A percentile compares a stretch with the other conserved stretches of the same genome.
These are phyloP conservation scores for Caulochytrium protostelioides DNA, from an alignment of 371 early-diverging fungal genomes.

Conservation along the genomic window DNA sequence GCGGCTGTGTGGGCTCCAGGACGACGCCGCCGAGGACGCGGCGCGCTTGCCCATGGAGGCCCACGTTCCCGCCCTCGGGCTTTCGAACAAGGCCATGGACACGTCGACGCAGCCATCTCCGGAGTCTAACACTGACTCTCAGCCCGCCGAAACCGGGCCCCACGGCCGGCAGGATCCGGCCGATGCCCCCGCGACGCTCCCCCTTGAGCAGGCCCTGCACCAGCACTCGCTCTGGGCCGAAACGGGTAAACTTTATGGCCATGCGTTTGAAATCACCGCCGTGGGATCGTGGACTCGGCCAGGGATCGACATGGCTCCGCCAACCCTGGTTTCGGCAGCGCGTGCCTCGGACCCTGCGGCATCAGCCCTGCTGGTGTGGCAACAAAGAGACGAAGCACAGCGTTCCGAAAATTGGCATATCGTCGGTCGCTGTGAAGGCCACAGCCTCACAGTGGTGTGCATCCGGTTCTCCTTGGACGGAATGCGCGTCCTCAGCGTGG, in stretches of 20 bases:
- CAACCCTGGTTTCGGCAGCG: background rate
- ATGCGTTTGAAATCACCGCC: constrained; percentile 67
- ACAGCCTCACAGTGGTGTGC: constrained; percentile 67
- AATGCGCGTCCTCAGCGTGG: constrained; percentile 48
- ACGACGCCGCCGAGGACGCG: too few relatives aligned
- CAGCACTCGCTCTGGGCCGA: constrained; percentile 94
- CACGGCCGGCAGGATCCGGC: background rate
- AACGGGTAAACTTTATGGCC: constrained; percentile 78
- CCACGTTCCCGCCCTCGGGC: too few relatives aligned
- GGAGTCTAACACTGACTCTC: too few relatives aligned
- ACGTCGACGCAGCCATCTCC: too few relatives aligned
- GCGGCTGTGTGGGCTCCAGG: too few relatives aligned
- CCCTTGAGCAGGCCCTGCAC: constrained; percentile 66
- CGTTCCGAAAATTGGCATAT: constrained; percentile 50
- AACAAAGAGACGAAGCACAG: constrained; percentile 40
- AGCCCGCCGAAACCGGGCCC: too few relatives aligned
- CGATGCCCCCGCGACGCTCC: constrained; percentile 26
- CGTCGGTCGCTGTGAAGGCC: constrained; percentile 34
- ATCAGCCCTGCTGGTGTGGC: background rate
- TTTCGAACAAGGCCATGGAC: too few relatives aligned
- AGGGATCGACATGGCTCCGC: constrained; percentile 34
- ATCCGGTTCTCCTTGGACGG: constrained; percentile 54
- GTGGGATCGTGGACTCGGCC: constrained; percentile 56
- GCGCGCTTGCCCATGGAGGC: too few relatives aligned
- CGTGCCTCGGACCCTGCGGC: background rate